These are phyloP conservation scores for Paramecium primaurelia DNA, from an alignment of 73 alveolate genomes.

Conservation along the genomic window DNA sequence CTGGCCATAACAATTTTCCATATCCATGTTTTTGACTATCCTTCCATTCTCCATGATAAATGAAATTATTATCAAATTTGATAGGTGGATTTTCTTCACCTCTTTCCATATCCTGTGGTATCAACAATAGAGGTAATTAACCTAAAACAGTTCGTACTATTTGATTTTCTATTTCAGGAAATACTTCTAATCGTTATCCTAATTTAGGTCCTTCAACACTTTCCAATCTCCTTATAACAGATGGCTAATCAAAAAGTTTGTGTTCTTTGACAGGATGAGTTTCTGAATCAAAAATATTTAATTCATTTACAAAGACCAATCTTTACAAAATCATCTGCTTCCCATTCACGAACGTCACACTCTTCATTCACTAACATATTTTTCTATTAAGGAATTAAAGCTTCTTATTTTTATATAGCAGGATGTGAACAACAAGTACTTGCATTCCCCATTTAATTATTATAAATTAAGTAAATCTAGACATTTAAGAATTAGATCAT, in stretches of 20 bases:
- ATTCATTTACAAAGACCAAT: not conserved
- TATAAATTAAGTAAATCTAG: not conserved
- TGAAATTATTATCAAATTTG: conserved; percentile 67
- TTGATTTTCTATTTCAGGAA: conserved; percentile 15
- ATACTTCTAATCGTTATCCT: not conserved
- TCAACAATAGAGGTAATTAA: not conserved
- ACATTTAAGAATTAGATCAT: not conserved
- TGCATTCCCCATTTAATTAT: conserved; percentile 43
- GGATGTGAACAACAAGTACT: conserved; percentile 16
- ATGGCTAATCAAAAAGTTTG: not conserved
- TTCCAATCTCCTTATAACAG: not conserved
- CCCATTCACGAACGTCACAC: not conserved
- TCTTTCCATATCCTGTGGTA: not conserved
- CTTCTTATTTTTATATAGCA: not conserved
- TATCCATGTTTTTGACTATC: conserved; percentile 88
- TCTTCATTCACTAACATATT: not conserved
- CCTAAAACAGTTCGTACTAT: not conserved
- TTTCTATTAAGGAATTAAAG: not conserved
- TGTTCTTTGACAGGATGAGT: not conserved
- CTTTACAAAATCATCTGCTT: not conserved
- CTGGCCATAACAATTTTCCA: conserved; percentile 90
- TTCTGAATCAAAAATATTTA: not conserved
- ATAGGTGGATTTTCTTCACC: not conserved
- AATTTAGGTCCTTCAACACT: not conserved
- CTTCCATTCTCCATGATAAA: conserved; percentile 80